Evolutionary conservation across 257 asterid species (phyloP).

Genomic region (Anisodus acutangulus): DNA sequence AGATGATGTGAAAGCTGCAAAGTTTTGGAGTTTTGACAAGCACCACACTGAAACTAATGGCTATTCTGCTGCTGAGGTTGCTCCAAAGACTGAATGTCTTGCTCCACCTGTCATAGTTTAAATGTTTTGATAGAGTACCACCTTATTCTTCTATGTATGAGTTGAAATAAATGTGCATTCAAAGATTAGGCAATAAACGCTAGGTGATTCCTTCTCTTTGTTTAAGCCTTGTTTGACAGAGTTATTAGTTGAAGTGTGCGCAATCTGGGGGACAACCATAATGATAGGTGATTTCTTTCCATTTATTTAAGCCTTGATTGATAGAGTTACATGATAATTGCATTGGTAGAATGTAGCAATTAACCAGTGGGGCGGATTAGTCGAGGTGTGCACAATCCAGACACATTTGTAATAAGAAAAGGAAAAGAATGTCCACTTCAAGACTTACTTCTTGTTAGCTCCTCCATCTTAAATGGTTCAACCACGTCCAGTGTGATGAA

Average conservation of each 20-base stretch:
- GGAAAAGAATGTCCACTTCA: neutral
- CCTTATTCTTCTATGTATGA: constrained; percentile 22
- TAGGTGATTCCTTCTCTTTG: neutral
- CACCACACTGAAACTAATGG: constrained; percentile 41
- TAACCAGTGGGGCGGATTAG: neutral
- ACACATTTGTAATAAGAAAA: neutral
- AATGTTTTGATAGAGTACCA: constrained; percentile 25
- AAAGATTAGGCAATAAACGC: neutral
- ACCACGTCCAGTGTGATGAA: neutral
- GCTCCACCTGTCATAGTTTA: constrained; percentile 45
- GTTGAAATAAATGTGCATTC: neutral
- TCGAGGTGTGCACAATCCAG: neutral
- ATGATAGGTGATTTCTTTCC: neutral
- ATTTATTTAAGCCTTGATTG: neutral
- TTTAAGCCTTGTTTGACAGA: neutral
- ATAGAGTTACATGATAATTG: neutral
- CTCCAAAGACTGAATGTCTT: constrained; percentile 54
- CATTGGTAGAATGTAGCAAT: neutral
- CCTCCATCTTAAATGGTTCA: neutral
- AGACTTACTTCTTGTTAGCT: constrained; percentile 3
- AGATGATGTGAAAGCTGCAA: constrained; percentile 75
- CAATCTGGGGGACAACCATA: no score
- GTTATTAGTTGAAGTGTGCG: neutral
- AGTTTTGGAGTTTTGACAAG: constrained; percentile 75
- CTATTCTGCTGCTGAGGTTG: constrained; percentile 64